Base-by-base conservation (phyloP, 345 rosid species). In the Aurinia saxatilis region DNA sequence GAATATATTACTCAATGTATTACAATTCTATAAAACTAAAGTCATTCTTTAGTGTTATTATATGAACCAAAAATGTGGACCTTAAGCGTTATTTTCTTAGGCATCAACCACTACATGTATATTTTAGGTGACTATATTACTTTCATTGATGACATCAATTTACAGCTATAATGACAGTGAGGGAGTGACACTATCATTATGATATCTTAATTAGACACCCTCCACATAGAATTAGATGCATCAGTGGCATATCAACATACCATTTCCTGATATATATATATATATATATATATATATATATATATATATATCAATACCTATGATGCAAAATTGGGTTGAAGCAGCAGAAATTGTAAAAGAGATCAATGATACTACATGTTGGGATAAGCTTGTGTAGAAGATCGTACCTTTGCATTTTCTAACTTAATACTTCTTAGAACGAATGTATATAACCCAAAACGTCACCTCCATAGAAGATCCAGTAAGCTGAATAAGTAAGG, bases 61-160 rank as follows among this genome's bases (percentile, higher is more conserved):
- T 70, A 53, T 30, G 21, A 53, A 46, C 14, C 63, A 38, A 38
- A 46, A 36, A 36, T 36, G 49, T 60, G 55, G 67, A 39, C 23
- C 62, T 27, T 19, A 61, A 62, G 29, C n/a, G 50, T 54, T 47
- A 16, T 19, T 47, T 53, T 69, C 52, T 30, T 5, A 38, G 51
- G 51, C 19, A 55, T 61, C 68, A 45, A 62, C 68, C 50, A 69
- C 68, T 69, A 61, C 53, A 69, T 69, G 44, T 68, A 18, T n/a
- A 37, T 21, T 59, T 61, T 61, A 60, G 68, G 63, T 61, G 50
- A 19, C 56, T 61, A 39, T 9, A 46, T 18, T 51, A 13, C 11
- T 54, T 18, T 60, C 46, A 23, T 17, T 46, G 63, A 53, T 69
- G 63, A 60, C 68, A 53, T 55, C 73, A 53, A 14, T 54, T 52